phyloP scores from a whole-genome alignment of 75 land plant species.

The Azolla pinnata region DNA sequence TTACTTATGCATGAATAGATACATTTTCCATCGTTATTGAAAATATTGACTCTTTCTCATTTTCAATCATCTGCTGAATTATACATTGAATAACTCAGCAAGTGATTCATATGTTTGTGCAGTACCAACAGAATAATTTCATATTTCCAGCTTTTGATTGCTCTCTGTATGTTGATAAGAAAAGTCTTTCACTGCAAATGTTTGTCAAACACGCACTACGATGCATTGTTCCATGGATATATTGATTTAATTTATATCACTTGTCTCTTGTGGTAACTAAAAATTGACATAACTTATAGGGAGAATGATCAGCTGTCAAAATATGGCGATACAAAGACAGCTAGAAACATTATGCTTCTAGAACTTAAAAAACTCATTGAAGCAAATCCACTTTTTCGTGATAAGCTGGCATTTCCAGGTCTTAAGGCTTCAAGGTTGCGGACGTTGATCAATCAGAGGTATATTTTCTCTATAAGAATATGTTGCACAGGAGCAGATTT shows the following conservation, averaged over 20 bases:
- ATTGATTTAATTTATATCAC: neutral
- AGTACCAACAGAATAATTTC: too few species aligned
- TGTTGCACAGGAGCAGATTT: neutral
- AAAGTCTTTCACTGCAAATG: neutral
- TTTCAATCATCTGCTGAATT: too few species aligned
- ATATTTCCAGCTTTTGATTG: too few species aligned
- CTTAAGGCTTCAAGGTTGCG: conserved; percentile 58
- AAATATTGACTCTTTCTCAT: too few species aligned
- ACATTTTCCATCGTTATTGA: too few species aligned
- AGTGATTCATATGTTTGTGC: too few species aligned
- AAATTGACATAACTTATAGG: conserved; percentile 26
- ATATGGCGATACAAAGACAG: conserved; percentile 82
- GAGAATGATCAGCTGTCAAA: conserved; percentile 80
- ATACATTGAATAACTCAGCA: too few species aligned
- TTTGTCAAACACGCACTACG: neutral
- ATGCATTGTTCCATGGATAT: neutral
- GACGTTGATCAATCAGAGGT: conserved; percentile 75
- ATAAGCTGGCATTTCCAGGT: conserved; percentile 53
- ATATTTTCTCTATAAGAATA: neutral
- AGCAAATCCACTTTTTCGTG: conserved; percentile 74
- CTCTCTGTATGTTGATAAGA: too few species aligned
- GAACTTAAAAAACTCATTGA: conserved; percentile 75
- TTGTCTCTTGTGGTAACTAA: neutral
- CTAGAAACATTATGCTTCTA: conserved; percentile 62
- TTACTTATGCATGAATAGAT: too few species aligned